A percentile compares a stretch with the other conserved stretches of the same genome.
These are phyloP conservation scores for Brettanomyces naardenensis DNA, from an alignment of 805 yeast genomes.

Conservation along the genomic window DNA sequence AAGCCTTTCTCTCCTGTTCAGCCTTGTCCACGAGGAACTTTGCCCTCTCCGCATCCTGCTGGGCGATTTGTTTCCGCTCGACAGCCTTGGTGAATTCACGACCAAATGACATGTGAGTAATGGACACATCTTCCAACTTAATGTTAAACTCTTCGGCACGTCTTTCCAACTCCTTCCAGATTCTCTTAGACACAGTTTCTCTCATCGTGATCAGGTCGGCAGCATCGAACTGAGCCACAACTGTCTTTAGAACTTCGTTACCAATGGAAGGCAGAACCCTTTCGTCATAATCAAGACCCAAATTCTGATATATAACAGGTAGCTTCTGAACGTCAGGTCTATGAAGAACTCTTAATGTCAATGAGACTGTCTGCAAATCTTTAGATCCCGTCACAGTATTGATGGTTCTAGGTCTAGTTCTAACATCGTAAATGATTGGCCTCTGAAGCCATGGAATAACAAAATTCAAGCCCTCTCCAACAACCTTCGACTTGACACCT, in stretches of 20 bases:
- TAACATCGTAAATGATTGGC: slow-evolving; percentile 83
- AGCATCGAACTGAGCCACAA: slow-evolving; percentile 98
- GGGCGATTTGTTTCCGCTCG: slow-evolving; percentile 98
- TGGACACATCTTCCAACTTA: slow-evolving; percentile 91
- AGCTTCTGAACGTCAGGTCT: slow-evolving; percentile 82
- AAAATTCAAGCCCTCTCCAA: slow-evolving; percentile 97
- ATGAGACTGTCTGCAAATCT: slow-evolving; percentile 91
- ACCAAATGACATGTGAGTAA: slow-evolving; percentile 97
- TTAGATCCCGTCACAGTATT: slow-evolving; percentile 94
- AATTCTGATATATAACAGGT: slow-evolving; percentile 81
- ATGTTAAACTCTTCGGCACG: slow-evolving; percentile 88
- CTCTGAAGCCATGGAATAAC: slow-evolving; percentile 92
- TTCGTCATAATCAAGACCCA: slow-evolving; percentile 95
- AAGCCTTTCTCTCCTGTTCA: slow-evolving; percentile 93
- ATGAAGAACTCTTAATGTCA: slow-evolving; percentile 88
- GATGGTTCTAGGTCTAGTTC: slow-evolving; percentile 92
- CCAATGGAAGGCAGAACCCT: slow-evolving; percentile 97
- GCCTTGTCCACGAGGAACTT: slow-evolving; percentile 90
- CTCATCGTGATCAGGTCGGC: slow-evolving; percentile 96
- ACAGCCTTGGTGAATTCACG: slow-evolving; percentile 96
- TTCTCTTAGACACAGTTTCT: slow-evolving; percentile 85
- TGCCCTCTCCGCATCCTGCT: slow-evolving; percentile 98
- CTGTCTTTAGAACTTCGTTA: slow-evolving; percentile 92
- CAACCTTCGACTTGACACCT: slow-evolving; percentile 83
- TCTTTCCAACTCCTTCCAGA: slow-evolving; percentile 74